Base-by-base conservation (phyloP, 139 green algal species). In the Coccomyxa sp. region DNA sequence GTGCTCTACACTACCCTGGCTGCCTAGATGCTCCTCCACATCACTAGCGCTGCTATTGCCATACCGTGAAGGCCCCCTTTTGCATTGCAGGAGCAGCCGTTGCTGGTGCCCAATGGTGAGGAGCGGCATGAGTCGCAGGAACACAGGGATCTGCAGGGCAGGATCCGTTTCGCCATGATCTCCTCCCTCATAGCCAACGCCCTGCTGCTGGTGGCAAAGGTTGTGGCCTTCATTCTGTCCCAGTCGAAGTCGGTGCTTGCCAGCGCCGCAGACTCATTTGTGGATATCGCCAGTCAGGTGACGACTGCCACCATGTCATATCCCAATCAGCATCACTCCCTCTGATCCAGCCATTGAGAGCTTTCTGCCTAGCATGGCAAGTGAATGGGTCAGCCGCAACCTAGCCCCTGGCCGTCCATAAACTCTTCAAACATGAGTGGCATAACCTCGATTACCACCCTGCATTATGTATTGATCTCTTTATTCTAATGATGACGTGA, bases 261-360 rank as follows among this genome's bases (percentile, higher is more conserved):
- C 13, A 88, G 78, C 0, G 79, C 90, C 0, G 88, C 93, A 0
- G 93, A 96, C 82, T 92, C 85, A 23, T 77, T 92, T 31, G 90
- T 95, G 7, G 93, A 96, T 76, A 86, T 95, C 27, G 80, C 89
- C 25, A 90, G 77, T 45, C 92, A 95, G 77, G 81, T 88, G 27
- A 51, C 38, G 3, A 51, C 38, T 7, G 38, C 38, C 7, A 51
- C 38, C 38, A 51, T 3, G 91, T 94, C 0, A 88, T 95, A 17
- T 82, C 86, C 13, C 79, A 90, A 28, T 86, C 91, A 30, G 90
- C 25, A 18, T 28, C 71, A 38, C 32, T 28, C 10, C 71, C 31
- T 28, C 71, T 57, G 17, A 75, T 27, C 67, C 21, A 75, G 38
- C 38, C 38, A 51, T 51, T 51, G 38, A 51, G 38, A 3, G 38